phyloP scores from a whole-genome alignment of 2,329 filamentous ascomycete species.

The Onygena corvina region DNA sequence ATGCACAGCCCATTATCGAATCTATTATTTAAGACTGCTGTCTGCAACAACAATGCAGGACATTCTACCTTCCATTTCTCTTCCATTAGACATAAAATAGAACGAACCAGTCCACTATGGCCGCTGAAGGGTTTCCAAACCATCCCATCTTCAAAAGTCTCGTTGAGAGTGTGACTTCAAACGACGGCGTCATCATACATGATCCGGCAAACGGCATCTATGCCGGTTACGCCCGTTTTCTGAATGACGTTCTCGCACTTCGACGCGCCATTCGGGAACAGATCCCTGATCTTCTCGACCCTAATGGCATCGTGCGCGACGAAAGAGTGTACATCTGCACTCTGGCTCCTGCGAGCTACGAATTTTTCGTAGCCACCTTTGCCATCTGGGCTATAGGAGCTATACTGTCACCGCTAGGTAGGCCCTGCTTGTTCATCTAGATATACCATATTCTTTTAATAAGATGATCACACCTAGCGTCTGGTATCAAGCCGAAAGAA shows the following conservation, averaged over 20 bases:
- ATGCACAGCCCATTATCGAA: no score
- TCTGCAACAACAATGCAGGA: no score
- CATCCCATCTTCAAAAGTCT: background rate
- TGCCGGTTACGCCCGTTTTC: background rate
- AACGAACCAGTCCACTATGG: background rate
- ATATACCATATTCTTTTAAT: background rate
- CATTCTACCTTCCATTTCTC: no score
- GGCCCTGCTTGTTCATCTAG: background rate
- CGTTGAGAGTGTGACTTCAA: background rate
- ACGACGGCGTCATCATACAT: background rate
- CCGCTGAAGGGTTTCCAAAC: background rate
- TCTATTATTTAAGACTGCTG: no score
- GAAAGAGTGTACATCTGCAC: conserved; percentile 27
- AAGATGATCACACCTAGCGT: background rate
- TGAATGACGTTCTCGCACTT: background rate
- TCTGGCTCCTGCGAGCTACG: conserved; percentile 37
- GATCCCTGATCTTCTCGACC: background rate
- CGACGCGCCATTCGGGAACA: background rate
- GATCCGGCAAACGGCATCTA: background rate
- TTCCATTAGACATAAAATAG: background rate
- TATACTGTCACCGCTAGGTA: conserved; percentile 35
- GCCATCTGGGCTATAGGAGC: conserved; percentile 38
- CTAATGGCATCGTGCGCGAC: background rate
- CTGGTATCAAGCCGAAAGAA: background rate
- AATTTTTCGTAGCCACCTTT: conserved; percentile 38